phyloP scores from a whole-genome alignment of 2,329 filamentous ascomycete genomes.

The Hypoxylon rubiginosum region DNA sequence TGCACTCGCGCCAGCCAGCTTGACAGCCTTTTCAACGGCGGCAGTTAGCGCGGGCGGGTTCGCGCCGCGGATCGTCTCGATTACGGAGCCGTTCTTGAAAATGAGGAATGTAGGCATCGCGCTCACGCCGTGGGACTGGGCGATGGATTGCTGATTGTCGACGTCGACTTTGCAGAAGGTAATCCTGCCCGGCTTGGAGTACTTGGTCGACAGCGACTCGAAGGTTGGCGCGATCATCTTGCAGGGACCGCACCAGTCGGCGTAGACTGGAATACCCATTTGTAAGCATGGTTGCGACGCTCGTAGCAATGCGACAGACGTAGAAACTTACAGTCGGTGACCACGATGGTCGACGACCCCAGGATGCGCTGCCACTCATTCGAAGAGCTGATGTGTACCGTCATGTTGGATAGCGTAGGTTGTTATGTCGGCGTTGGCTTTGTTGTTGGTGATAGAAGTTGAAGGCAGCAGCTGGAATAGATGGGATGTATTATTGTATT shows the following conservation, averaged over 20 bases:
- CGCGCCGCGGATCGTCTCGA: slow-evolving; percentile 84
- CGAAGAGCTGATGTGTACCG: slow-evolving; percentile 72
- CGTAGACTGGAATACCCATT: slow-evolving; percentile 76
- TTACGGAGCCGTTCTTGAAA: slow-evolving; percentile 80
- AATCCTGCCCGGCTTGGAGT: slow-evolving; percentile 84
- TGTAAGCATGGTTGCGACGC: slow-evolving; percentile 44
- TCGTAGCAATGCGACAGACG: slow-evolving; percentile 40
- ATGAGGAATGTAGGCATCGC: slow-evolving; percentile 97
- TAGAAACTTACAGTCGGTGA: slow-evolving; percentile 83
- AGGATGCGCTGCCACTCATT: slow-evolving; percentile 81
- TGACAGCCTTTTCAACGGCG: slow-evolving; percentile 79
- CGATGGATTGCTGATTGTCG: slow-evolving; percentile 83
- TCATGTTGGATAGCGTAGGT: slow-evolving; percentile 52
- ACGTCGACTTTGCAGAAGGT: slow-evolving; percentile 95
- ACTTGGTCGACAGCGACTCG: slow-evolving; percentile 83
- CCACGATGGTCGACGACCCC: slow-evolving; percentile 80
- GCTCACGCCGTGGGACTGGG: slow-evolving; percentile 81
- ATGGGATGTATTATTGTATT: slow-evolving; percentile 17
- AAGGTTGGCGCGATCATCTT: slow-evolving; percentile 92
- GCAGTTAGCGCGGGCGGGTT: slow-evolving; percentile 81
- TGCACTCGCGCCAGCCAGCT: slow-evolving; percentile 61
- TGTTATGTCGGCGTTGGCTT: background rate
- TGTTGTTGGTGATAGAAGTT: slow-evolving; percentile 14
- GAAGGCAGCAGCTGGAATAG: slow-evolving; percentile 18
- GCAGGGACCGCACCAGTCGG: slow-evolving; percentile 95